Conservation (phyloP, 352 stramenopile genomes). For the Globisporangium solare region DNA sequence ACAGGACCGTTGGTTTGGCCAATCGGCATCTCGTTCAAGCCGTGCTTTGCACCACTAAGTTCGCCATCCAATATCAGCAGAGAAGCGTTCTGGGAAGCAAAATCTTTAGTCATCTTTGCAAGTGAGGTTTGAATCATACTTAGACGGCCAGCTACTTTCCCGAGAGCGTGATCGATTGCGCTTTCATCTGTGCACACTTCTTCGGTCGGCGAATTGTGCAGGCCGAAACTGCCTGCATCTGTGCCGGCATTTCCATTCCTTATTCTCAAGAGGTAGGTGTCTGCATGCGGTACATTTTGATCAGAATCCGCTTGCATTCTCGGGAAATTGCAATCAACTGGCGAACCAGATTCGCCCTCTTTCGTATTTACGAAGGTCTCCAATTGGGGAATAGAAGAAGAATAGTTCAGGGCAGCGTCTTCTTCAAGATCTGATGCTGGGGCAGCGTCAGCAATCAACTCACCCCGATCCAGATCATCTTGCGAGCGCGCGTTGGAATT, state of each 20-base stretch:
- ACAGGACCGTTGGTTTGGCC: neutral
- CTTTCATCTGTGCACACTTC: conserved; percentile 5
- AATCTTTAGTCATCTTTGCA: neutral
- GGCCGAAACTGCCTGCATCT: neutral
- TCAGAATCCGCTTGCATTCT: too few relatives aligned
- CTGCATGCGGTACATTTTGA: too few relatives aligned
- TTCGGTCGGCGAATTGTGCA: conserved; percentile 7
- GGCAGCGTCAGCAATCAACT: neutral
- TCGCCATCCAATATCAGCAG: neutral
- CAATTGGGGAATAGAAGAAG: too few relatives aligned
- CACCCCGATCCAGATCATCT: neutral
- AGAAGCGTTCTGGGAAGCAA: neutral
- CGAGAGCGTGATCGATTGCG: neutral
- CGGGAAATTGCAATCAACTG: neutral
- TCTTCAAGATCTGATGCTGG: neutral
- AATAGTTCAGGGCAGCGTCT: too few relatives aligned
- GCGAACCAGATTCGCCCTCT: too few relatives aligned
- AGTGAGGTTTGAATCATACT: neutral
- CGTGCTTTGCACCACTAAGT: neutral
- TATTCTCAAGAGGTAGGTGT: too few relatives aligned
- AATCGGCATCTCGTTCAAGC: neutral
- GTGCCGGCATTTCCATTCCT: neutral
- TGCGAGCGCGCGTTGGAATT: too few relatives aligned
- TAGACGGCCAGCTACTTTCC: neutral
- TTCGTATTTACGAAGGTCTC: too few relatives aligned